Evolutionary conservation across 2,329 filamentous ascomycete species (phyloP).

Genomic region (Colletotrichum aenigma): DNA sequence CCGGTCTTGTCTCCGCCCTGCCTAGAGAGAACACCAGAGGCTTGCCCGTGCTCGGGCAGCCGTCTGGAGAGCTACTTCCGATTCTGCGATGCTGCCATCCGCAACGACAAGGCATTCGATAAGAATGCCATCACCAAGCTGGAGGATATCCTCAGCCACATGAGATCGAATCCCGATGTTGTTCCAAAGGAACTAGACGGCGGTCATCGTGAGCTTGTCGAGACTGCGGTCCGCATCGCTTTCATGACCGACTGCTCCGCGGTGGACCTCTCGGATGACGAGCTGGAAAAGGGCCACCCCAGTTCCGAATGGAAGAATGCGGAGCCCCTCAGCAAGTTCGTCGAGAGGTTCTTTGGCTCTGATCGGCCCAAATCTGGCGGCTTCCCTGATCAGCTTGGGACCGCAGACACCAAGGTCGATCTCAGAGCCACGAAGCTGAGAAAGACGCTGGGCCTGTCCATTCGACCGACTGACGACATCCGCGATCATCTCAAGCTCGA

Average conservation of each 20-base stretch:
- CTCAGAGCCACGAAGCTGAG: constrained; percentile 3
- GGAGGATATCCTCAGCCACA: background rate
- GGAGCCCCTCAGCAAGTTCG: background rate
- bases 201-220: background rate
- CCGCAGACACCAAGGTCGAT: background rate
- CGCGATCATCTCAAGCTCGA: constrained; percentile 16
- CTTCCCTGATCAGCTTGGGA: background rate
- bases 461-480: constrained; percentile 13
- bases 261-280: background rate
- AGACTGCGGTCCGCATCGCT: background rate
- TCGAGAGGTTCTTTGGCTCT: background rate
- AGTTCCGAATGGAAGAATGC: background rate
- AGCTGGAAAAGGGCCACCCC: background rate
- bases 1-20: background rate
- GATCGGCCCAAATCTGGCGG: background rate
- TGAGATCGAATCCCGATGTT: background rate
- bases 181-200: background rate
- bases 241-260: background rate
- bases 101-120: background rate
- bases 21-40: background rate
- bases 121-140: background rate
- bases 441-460: background rate
- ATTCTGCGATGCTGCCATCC: background rate
- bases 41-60: background rate
- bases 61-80: background rate